Evolutionary conservation across 768 basidiomycete species (phyloP).

Genomic region (Podaxis carcinomalis): DNA sequence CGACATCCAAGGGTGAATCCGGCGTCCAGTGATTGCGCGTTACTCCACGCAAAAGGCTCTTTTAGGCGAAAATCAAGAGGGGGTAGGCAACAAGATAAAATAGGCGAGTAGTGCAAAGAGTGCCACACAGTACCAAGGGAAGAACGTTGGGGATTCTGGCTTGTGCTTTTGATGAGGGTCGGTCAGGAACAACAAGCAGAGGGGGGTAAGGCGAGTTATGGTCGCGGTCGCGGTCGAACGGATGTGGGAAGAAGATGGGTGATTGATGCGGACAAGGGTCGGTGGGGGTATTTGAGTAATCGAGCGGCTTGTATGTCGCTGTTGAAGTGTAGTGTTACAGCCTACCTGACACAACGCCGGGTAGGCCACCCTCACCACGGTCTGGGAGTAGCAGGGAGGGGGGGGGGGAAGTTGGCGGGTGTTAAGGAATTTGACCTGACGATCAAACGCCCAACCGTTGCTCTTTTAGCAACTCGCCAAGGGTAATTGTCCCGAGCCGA

Average conservation of each 20-base stretch:
- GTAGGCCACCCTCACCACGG: background rate
- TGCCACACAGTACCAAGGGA: background rate
- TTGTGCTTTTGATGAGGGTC: background rate
- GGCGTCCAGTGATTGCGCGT: background rate
- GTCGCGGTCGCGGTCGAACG: conserved; percentile 4
- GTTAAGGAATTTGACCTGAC: conserved; percentile 5
- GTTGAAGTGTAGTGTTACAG: conserved; percentile 7
- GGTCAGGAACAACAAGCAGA: background rate
- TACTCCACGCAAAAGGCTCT: background rate
- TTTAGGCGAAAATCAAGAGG: background rate
- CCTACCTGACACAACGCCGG: conserved; percentile 4
- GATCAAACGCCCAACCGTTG: conserved; percentile 7
- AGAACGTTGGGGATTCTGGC: background rate
- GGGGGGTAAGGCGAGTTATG: background rate
- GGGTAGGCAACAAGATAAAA: background rate
- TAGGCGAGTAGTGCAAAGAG: background rate
- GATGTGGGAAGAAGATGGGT: conserved; percentile 9
- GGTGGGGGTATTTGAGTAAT: conserved; percentile 1
- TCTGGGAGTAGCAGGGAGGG: background rate
- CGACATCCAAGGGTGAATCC: background rate
- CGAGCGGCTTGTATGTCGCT: background rate
- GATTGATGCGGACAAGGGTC: conserved; percentile 11
- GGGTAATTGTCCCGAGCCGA: background rate
- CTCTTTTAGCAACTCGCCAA: conserved; percentile 7
- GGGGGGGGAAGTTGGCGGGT: conserved; percentile 3